Percentiles rank a stretch among this genome's conserved stretches.
Evolutionary conservation across 2,329 filamentous ascomycete genomes (phyloP).

Genomic region (Parastagonospora nodorum): DNA sequence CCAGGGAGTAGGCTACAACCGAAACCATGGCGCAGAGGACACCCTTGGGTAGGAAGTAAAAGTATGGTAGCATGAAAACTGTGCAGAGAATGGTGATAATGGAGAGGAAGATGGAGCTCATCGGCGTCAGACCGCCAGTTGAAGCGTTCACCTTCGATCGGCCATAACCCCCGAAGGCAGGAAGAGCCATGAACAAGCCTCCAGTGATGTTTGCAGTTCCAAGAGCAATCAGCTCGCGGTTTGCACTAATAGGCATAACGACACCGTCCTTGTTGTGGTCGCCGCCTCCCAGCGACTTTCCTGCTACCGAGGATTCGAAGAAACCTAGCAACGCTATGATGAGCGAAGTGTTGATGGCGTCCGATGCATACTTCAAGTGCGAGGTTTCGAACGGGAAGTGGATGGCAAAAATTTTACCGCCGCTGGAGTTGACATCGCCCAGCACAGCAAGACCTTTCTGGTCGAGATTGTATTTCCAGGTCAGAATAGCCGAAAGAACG

Average conservation of each 20-base stretch:
- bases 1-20: conserved; percentile 90
- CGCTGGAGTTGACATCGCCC: conserved; percentile 76
- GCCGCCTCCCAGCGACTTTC: conserved; percentile 73
- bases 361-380: conserved; percentile 80
- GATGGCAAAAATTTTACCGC: conserved; percentile 76
- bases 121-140: conserved; percentile 89
- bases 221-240: conserved; percentile 89
- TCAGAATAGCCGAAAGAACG: conserved; percentile 78
- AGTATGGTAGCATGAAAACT: conserved; percentile 82
- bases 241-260: conserved; percentile 83
- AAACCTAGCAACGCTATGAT: conserved; percentile 95
- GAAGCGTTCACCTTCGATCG: conserved; percentile 93
- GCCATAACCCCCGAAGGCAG: conserved; percentile 94
- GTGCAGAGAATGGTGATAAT: conserved; percentile 82
- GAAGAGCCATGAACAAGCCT: conserved; percentile 88
- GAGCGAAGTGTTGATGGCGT: conserved; percentile 88
- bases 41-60: conserved; percentile 96
- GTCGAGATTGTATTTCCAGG: conserved; percentile 79
- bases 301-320: conserved; percentile 95
- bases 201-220: conserved; percentile 91
- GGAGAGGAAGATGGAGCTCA: conserved; percentile 88
- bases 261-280: conserved; percentile 65
- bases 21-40: conserved; percentile 93
- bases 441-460: conserved; percentile 79
- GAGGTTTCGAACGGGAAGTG: conserved; percentile 81